Evolutionary conservation across 345 rosid species (phyloP).

Genomic region (Citrus trifoliata): DNA sequence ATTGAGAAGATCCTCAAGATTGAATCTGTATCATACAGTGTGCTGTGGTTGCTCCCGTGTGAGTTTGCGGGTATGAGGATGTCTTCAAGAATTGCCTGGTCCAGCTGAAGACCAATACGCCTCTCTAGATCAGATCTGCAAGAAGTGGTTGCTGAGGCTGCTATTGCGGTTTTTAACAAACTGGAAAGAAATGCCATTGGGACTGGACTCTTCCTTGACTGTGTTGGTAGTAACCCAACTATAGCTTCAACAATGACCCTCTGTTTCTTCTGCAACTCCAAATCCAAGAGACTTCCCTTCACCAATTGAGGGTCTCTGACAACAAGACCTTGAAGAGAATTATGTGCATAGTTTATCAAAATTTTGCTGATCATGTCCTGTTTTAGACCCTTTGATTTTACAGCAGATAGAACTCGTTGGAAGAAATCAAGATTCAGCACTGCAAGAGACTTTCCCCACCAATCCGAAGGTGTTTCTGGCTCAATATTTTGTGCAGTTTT

Average conservation of each 20-base stretch:
- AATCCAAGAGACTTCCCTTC: slow-evolving; percentile 56
- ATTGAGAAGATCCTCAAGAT: slow-evolving; percentile 82
- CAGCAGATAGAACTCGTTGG: slow-evolving; percentile 75
- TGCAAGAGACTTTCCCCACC: slow-evolving; percentile 93
- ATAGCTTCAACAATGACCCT: slow-evolving; percentile 72
- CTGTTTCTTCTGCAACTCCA: slow-evolving; percentile 76
- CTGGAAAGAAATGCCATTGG: slow-evolving; percentile 95
- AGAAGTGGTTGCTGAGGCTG: slow-evolving; percentile 59
- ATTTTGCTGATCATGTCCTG: slow-evolving; percentile 96
- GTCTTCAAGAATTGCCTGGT: slow-evolving; percentile 98
- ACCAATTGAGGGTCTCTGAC: slow-evolving; percentile 55
- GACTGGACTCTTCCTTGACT: slow-evolving; percentile 80
- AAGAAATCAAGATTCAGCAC: slow-evolving; percentile 74
- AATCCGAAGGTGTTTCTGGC: slow-evolving; percentile 74
- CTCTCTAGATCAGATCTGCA: slow-evolving; percentile 85
- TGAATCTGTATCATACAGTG: slow-evolving; percentile 78
- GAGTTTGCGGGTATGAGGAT: slow-evolving; percentile 71
- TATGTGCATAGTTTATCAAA: slow-evolving; percentile 73
- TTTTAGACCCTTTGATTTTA: slow-evolving; percentile 85
- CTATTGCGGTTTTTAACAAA: slow-evolving; percentile 71
- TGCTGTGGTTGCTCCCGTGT: slow-evolving; percentile 46
- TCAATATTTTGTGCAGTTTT: slow-evolving; percentile 40
- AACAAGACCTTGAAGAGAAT: slow-evolving; percentile 71
- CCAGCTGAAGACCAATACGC: slow-evolving; percentile 87
- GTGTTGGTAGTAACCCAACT: slow-evolving; percentile 74